Percentiles rank a stretch among this genome's conserved stretches.
Evolutionary conservation across 768 basidiomycete species (phyloP).

Genomic region (Amylocystis lapponica): DNA sequence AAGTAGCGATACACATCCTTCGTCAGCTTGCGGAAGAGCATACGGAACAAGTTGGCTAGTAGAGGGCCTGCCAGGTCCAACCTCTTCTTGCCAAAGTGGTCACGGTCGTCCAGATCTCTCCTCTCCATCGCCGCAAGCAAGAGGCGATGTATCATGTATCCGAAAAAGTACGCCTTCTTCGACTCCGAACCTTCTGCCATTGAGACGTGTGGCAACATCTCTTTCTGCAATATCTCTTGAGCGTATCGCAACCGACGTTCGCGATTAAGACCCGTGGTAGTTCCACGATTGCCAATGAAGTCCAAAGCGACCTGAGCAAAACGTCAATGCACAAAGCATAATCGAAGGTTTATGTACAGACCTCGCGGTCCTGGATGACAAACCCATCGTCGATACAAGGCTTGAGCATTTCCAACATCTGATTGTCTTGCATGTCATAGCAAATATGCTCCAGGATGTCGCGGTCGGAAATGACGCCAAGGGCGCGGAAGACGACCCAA

Average conservation of each 20-base stretch:
- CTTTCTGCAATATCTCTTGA: conserved; percentile 96
- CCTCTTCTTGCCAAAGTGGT: conserved; percentile 98
- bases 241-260: conserved; percentile 95
- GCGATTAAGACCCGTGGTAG: conserved; percentile 84
- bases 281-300: conserved; percentile 97
- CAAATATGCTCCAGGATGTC: conserved; percentile 98
- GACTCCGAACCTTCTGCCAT: conserved; percentile 95
- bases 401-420: conserved; percentile 97
- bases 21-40: conserved; percentile 94
- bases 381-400: conserved; percentile 98
- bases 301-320: conserved; percentile 65
- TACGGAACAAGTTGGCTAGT: conserved; percentile 94
- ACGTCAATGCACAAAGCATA: conserved; percentile 9
- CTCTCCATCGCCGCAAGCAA: conserved; percentile 90
- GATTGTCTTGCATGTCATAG: conserved; percentile 93
- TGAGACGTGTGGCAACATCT: conserved; percentile 96
- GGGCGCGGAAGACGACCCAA: conserved; percentile 97
- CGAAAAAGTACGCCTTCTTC: conserved; percentile 99
- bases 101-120: conserved; percentile 95
- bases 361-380: conserved; percentile 95
- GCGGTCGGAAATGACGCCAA: conserved; percentile 95
- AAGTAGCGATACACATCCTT: conserved; percentile 96
- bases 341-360: conserved; percentile 26
- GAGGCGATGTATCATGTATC: conserved; percentile 98
- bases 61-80: conserved; percentile 94